Conservation (phyloP, 371 early-diverging fungal species). For the Mortierella sp. region DNA sequence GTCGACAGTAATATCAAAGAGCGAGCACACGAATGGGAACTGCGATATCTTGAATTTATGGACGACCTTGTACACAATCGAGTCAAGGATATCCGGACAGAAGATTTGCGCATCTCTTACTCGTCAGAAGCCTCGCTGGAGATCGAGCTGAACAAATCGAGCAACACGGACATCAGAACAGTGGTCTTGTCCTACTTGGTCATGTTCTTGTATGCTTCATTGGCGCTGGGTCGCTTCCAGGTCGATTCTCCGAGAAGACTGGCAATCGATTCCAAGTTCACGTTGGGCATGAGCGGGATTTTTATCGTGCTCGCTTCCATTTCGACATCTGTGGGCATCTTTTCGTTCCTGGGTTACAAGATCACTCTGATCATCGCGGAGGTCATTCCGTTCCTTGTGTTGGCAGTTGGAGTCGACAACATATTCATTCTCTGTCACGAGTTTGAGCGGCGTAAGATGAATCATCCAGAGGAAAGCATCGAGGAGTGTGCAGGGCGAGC, state of each 20-base stretch:
- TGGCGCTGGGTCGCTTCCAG: conserved; percentile 71
- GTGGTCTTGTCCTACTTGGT: conserved; percentile 73
- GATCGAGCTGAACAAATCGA: conserved; percentile 73
- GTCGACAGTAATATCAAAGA: conserved; percentile 54
- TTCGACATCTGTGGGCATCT: conserved; percentile 73
- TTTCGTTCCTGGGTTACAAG: conserved; percentile 72
- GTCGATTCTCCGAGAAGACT: conserved; percentile 56
- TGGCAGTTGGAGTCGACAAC: conserved; percentile 87
- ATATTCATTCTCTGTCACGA: conserved; percentile 81
- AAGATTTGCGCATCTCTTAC: conserved; percentile 66
- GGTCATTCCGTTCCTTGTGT: conserved; percentile 82
- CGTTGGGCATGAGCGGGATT: conserved; percentile 75
- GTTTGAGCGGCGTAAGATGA: conserved; percentile 66
- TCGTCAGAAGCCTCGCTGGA: conserved; percentile 81
- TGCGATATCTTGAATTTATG: conserved; percentile 58
- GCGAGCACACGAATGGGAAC: conserved; percentile 75
- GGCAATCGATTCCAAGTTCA: conserved; percentile 76
- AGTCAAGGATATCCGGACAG: conserved; percentile 36
- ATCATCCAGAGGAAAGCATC: conserved; percentile 57
- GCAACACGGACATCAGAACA: conserved; percentile 72
- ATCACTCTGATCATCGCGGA: conserved; percentile 83
- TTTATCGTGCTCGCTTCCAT: conserved; percentile 79
- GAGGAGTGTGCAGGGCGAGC: conserved; percentile 70
- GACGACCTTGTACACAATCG: conserved; percentile 52
- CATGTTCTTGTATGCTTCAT: conserved; percentile 81